Conservation (phyloP, 2,329 filamentous ascomycete species). For the Botrytis medusae region DNA sequence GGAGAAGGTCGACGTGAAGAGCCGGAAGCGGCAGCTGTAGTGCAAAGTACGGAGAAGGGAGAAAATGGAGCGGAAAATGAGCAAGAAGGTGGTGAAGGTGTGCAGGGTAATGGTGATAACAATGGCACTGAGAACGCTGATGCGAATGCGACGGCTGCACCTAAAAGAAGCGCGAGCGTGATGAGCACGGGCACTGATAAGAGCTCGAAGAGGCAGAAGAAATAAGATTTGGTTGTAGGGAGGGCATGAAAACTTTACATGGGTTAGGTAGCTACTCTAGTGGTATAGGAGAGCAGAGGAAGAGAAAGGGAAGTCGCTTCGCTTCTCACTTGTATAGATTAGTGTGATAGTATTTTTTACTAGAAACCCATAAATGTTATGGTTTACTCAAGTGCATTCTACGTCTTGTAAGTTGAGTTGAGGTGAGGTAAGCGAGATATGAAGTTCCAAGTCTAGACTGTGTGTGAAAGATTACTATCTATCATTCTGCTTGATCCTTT, state of each 20-base stretch:
- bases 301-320: neutral
- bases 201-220: conserved; percentile 51
- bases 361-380: neutral
- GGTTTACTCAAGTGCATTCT: neutral
- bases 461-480: neutral
- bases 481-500: neutral
- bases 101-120: conserved; percentile 45
- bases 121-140: neutral
- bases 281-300: neutral
- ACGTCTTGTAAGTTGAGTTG: neutral
- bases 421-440: neutral
- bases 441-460: neutral
- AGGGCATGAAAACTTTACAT: neutral
- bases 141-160: conserved; percentile 34
- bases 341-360: neutral
- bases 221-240: conserved; percentile 32
- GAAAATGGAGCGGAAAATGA: neutral
- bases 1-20: conserved; percentile 39
- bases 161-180: conserved; percentile 83
- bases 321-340: neutral
- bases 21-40: neutral
- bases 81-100: conserved; percentile 33
- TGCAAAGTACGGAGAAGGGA: conserved; percentile 45
- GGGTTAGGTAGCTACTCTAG: too few species aligned
- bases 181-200: conserved; percentile 68